phyloP scores from a whole-genome alignment of 2,329 filamentous ascomycete genomes.

The Cercospora canescens region DNA sequence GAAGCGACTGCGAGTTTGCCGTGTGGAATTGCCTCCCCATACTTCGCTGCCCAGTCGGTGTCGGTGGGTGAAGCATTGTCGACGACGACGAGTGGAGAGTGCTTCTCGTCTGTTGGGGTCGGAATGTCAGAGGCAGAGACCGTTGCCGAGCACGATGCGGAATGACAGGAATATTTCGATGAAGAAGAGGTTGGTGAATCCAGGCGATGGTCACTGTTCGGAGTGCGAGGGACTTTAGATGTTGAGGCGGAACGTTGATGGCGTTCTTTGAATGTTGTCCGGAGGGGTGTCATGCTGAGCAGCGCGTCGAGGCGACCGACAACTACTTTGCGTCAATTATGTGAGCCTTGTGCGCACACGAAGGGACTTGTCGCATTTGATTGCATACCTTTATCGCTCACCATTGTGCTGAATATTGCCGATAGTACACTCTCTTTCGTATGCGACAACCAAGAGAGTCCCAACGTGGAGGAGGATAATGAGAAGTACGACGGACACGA shows the following conservation, averaged over 20 bases:
- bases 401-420: conserved; percentile 1
- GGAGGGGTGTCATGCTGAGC: not conserved
- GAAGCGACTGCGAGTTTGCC: not conserved
- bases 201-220: not conserved
- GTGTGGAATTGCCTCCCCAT: not conserved
- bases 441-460: conserved; percentile 8
- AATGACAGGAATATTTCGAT: not conserved
- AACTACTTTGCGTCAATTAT: not conserved
- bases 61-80: conserved; percentile 2
- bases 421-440: not conserved
- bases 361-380: not conserved
- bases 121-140: not conserved
- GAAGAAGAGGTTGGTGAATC: not conserved
- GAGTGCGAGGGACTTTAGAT: not conserved
- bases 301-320: not conserved
- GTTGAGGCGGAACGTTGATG: not conserved
- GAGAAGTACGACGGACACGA: conserved; percentile 4
- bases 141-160: not conserved
- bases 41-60: not conserved
- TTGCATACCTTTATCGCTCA: conserved; percentile 2
- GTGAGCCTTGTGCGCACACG: conserved; percentile 1
- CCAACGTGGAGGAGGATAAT: conserved; percentile 5
- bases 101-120: not conserved
- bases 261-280: conserved; percentile 1
- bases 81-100: not conserved